A percentile compares a stretch with the other conserved stretches of the same genome.
These are phyloP conservation scores for Amanita exitialis DNA, from an alignment of 768 basidiomycete species.

Conservation along the genomic window DNA sequence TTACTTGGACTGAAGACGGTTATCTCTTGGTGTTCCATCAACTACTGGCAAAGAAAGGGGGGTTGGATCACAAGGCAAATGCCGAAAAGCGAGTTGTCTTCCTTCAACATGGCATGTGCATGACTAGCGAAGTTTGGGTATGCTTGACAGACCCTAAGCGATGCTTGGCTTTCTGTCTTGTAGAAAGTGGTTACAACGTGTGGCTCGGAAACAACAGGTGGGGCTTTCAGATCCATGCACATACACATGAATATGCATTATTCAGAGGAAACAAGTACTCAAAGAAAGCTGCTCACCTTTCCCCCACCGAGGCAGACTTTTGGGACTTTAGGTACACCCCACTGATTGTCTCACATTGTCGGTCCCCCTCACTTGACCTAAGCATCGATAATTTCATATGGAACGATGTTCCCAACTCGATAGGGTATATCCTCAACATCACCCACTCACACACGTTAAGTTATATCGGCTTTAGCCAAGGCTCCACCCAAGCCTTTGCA, in stretches of 20 bases:
- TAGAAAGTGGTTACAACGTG: constrained; percentile 74
- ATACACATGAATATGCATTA: constrained; percentile 1
- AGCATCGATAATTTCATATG: constrained; percentile 80
- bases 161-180: constrained; percentile 68
- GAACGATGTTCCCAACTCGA: constrained; percentile 84
- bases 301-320: too few relatives aligned
- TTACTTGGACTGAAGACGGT: constrained; percentile 80
- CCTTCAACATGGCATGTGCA: constrained; percentile 77
- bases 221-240: constrained; percentile 2
- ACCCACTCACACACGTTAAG: constrained; percentile 58
- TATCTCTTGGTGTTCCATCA: constrained; percentile 78
- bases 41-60: constrained; percentile 48
- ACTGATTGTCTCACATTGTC: neutral
- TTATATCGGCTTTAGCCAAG: constrained; percentile 83
- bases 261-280: constrained; percentile 79
- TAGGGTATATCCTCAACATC: constrained; percentile 62
- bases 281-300: too few relatives aligned
- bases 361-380: neutral
- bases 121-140: constrained; percentile 83
- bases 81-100: constrained; percentile 78
- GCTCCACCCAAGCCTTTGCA: constrained; percentile 73
- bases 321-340: constrained; percentile 58
- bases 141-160: constrained; percentile 64
- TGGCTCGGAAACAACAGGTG: constrained; percentile 77
- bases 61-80: constrained; percentile 36